phyloP scores from a whole-genome alignment of 2,329 filamentous ascomycete species.

The Xylaria arbuscula region DNA sequence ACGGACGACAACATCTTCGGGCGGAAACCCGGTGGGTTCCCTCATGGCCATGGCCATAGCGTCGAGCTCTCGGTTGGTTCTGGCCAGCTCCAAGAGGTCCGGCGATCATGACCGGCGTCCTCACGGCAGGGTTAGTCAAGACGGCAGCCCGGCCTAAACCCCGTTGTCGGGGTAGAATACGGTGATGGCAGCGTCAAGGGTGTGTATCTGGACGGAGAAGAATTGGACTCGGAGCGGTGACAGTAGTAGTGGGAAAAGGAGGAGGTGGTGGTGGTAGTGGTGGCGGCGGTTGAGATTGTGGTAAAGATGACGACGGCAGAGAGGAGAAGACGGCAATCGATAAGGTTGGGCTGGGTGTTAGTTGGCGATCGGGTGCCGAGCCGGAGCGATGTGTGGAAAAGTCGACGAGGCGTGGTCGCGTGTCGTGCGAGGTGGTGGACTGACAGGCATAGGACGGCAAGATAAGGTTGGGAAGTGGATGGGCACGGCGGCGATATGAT shows the following conservation, averaged over 20 bases:
- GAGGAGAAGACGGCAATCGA: constrained; percentile 29
- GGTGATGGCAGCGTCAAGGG: constrained; percentile 3
- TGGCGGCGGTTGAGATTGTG: not conserved
- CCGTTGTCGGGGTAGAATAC: constrained; percentile 25
- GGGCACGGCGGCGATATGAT: constrained; percentile 10
- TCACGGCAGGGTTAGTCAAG: not conserved
- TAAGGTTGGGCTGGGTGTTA: constrained; percentile 26
- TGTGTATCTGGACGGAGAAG: not conserved
- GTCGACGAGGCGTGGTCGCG: constrained; percentile 28
- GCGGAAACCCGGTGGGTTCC: constrained; percentile 42
- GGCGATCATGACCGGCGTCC: constrained; percentile 43
- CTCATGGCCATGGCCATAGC: constrained; percentile 44
- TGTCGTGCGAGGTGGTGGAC: constrained; percentile 26
- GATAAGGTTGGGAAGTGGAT: constrained; percentile 25
- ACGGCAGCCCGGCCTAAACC: constrained; percentile 12
- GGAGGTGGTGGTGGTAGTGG: constrained; percentile 1
- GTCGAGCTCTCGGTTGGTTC: constrained; percentile 34
- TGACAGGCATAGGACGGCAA: constrained; percentile 8
- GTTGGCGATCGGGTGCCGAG: constrained; percentile 27
- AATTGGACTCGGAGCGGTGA: not conserved
- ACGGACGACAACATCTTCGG: constrained; percentile 41
- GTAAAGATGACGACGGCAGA: not conserved
- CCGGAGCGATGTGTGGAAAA: constrained; percentile 5
- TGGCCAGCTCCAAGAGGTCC: constrained; percentile 27
- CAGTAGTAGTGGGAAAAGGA: not conserved